Evolutionary conservation across 2,329 filamentous ascomycete genomes (phyloP).

Genomic region (Trichoderma sp.): DNA sequence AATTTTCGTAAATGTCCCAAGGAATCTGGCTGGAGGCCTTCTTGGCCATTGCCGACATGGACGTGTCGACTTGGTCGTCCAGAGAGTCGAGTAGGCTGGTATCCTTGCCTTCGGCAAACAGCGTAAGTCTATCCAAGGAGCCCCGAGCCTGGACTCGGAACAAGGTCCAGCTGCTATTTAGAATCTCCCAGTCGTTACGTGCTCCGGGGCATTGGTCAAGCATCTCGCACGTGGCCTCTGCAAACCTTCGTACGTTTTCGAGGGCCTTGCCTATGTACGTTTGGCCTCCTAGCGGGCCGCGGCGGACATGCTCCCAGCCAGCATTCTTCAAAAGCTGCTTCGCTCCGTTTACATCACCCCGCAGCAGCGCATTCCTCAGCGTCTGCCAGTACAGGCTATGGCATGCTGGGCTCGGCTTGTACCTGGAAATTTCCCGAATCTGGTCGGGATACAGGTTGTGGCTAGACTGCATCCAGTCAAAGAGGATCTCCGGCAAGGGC

Average conservation of each 20-base stretch:
- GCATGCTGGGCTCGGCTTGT: constrained; percentile 69
- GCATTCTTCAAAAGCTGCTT: constrained; percentile 68
- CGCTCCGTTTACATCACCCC: constrained; percentile 68
- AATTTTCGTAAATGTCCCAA: constrained; percentile 83
- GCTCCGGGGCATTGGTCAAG: constrained; percentile 71
- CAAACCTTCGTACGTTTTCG: constrained; percentile 71
- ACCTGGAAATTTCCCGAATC: constrained; percentile 58
- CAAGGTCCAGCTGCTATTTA: constrained; percentile 75
- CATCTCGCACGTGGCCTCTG: constrained; percentile 64
- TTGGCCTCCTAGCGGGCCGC: constrained; percentile 59
- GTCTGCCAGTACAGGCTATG: constrained; percentile 83
- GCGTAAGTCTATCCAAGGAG: constrained; percentile 66
- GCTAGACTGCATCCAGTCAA: constrained; percentile 76
- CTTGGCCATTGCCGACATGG: constrained; percentile 63
- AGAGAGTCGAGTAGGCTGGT: constrained; percentile 35
- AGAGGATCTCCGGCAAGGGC: constrained; percentile 71
- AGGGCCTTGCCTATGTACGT: constrained; percentile 74
- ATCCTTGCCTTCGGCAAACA: constrained; percentile 74
- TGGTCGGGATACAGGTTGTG: constrained; percentile 71
- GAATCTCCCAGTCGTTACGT: constrained; percentile 75
- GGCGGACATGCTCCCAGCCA: constrained; percentile 73
- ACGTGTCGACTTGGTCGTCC: constrained; percentile 39
- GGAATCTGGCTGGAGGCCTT: constrained; percentile 84
- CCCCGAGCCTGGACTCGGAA: constrained; percentile 74
- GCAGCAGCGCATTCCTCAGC: constrained; percentile 69